phyloP scores from a whole-genome alignment of 352 stramenopile genomes.

The Pythium sukuiense region DNA sequence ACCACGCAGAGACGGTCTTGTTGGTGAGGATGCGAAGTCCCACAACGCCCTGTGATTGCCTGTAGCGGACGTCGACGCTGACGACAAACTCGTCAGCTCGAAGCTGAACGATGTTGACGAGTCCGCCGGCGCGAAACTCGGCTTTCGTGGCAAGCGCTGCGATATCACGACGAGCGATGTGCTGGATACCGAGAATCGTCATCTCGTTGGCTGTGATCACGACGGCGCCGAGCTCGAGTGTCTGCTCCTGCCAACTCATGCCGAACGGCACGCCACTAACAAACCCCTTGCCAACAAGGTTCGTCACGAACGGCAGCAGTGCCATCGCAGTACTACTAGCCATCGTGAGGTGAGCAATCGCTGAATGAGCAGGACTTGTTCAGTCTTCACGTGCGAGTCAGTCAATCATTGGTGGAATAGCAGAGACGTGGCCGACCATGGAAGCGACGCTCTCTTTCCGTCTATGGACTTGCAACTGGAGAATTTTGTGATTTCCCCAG shows the following conservation, averaged over 20 bases:
- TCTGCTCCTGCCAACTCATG: constrained; percentile 22
- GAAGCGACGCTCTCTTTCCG: no score
- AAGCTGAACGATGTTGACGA: constrained; percentile 10
- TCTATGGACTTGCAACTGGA: no score
- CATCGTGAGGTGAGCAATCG: no score
- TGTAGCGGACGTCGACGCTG: constrained; percentile 11
- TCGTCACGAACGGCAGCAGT: constrained; percentile 1
- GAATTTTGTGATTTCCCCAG: no score
- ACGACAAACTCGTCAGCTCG: constrained; percentile 1
- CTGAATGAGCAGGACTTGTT: no score
- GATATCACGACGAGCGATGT: constrained; percentile 23
- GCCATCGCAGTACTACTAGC: not conserved
- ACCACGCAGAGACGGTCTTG: constrained; percentile 3
- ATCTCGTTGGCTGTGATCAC: constrained; percentile 4
- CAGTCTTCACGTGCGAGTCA: no score
- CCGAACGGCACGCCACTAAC: not conserved
- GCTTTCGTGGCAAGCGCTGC: not conserved
- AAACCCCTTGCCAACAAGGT: not conserved
- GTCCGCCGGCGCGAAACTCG: constrained; percentile 9
- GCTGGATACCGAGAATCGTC: constrained; percentile 6
- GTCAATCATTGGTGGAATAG: no score
- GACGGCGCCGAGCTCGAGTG: constrained; percentile 17
- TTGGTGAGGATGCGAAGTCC: constrained; percentile 19
- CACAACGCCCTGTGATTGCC: not conserved
- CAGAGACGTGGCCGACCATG: no score